Base-by-base conservation (phyloP, 1,284 basidiomycete species). In the Farysia itapuensis region DNA sequence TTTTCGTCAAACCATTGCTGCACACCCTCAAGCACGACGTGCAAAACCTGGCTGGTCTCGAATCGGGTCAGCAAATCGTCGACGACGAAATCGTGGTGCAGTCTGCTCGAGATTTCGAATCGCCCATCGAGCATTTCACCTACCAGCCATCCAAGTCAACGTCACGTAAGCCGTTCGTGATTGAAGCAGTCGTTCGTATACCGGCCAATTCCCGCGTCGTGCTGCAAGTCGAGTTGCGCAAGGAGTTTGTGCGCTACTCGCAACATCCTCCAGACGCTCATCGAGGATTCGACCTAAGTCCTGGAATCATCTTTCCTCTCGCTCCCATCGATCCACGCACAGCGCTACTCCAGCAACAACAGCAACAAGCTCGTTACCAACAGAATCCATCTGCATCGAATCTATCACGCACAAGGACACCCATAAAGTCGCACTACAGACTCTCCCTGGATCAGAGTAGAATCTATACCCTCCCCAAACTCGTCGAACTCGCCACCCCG, bases 191-290 rank as follows among this genome's bases (percentile, higher is more conserved):
- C 21, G 76, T 97, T n/a, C 43, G 60, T 13, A 88, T 92, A 0
- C 81, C 89, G 3, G 79, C 80, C 18, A 81, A 82, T 44, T 59
- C 52, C 4, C 85, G 82, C 0, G 72, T 92, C 2, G 79, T 81
- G 5, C 78, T 96, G 39, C 81, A 80, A 14, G 82, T 94, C 73
- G 86, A 88, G 30, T 85, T 92, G 68, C 82, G 83, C 26, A 93
- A 93, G 77, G 83, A 86, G 3, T 94, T 93, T 74, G 81, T 99
- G 43, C 85, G 88, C 38, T 97, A 97, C 76, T 92, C 88, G 14
- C 93, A 97, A 71, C 94, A 98, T 75, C 89, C 88, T 13, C 92
- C 94, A 0, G 94, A 97, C 70, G 90, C 94, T 0, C 89, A 94
- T 74, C 82, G 93, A 29, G 94, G 94, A 0, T 91, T 92, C 83